phyloP scores from a whole-genome alignment of 495 filamentous ascomycete species.

The Podospora australis region DNA sequence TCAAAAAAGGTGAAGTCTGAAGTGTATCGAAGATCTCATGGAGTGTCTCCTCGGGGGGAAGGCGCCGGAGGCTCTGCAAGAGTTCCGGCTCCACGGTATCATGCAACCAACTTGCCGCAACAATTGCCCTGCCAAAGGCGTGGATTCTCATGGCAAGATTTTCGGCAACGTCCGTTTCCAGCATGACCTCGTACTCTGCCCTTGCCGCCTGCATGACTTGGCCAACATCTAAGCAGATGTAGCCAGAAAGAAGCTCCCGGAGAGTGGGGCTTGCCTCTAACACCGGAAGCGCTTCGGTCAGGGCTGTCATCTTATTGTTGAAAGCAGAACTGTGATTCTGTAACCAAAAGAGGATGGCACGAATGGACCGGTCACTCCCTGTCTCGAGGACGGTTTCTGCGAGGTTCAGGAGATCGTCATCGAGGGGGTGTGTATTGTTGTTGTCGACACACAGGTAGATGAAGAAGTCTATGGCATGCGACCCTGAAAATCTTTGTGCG shows the following conservation, averaged over 20 bases:
- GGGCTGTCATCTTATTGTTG: slow-evolving; percentile 15
- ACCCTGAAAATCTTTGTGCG: slow-evolving; percentile 6
- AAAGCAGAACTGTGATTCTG: slow-evolving; percentile 1
- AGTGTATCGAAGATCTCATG: slow-evolving; percentile 12
- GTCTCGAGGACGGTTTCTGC: slow-evolving; percentile 11
- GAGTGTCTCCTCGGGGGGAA: slow-evolving; percentile 10
- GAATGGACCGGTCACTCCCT: slow-evolving; percentile 6
- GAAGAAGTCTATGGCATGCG: slow-evolving; percentile 8
- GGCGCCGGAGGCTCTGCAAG: not conserved
- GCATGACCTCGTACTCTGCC: slow-evolving; percentile 2
- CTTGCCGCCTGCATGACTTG: slow-evolving; percentile 7
- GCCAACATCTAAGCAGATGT: slow-evolving; percentile 10
- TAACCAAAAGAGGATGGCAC: slow-evolving; percentile 6
- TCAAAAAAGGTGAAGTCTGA: not conserved
- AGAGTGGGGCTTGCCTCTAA: not conserved
- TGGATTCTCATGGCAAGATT: slow-evolving; percentile 15
- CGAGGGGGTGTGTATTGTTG: slow-evolving; percentile 5
- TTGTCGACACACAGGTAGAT: slow-evolving; percentile 12
- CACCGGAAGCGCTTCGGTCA: slow-evolving; percentile 12
- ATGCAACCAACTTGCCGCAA: slow-evolving; percentile 9
- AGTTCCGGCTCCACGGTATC: slow-evolving; percentile 2
- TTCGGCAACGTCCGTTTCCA: slow-evolving; percentile 6
- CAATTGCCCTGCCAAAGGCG: slow-evolving; percentile 7
- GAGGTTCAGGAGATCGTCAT: slow-evolving; percentile 7
- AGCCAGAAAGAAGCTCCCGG: not conserved